Conservation (phyloP, 2,329 filamentous ascomycete species). For the Fusarium sp. region DNA sequence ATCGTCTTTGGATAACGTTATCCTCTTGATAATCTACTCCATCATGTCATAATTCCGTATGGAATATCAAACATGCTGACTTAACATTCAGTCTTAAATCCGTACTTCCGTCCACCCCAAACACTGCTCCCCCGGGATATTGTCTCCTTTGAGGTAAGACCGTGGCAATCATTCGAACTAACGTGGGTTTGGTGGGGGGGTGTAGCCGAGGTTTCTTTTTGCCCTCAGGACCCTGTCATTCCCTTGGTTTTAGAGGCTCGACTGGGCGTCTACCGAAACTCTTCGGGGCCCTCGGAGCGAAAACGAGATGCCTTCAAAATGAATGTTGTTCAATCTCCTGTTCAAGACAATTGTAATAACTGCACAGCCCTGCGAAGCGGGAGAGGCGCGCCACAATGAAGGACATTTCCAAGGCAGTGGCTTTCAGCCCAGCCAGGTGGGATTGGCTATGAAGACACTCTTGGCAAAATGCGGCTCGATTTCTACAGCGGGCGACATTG, state of each 20-base stretch:
- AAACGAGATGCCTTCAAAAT: slow-evolving; percentile 1
- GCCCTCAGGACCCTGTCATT: slow-evolving; percentile 30
- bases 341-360: not conserved
- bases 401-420: slow-evolving; percentile 25
- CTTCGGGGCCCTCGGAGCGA: slow-evolving; percentile 29
- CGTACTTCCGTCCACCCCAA: slow-evolving; percentile 25
- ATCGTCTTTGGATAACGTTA: not conserved
- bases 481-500: slow-evolving; percentile 2
- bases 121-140: slow-evolving; percentile 20
- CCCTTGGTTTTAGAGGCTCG: slow-evolving; percentile 33
- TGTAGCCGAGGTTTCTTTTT: slow-evolving; percentile 24
- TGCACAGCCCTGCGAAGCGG: slow-evolving; percentile 16
- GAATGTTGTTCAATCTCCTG: not conserved
- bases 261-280: slow-evolving; percentile 30
- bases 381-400: slow-evolving; percentile 29
- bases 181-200: slow-evolving; percentile 1
- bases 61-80: not conserved
- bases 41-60: not conserved
- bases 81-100: slow-evolving; percentile 16
- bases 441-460: slow-evolving; percentile 31
- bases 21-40: not conserved
- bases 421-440: slow-evolving; percentile 19
- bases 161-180: slow-evolving; percentile 18
- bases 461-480: slow-evolving; percentile 38
- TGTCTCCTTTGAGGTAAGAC: slow-evolving; percentile 33